Evolutionary conservation across 352 stramenopile genomes (phyloP).

Genomic region (Pythium pyrilobum): DNA sequence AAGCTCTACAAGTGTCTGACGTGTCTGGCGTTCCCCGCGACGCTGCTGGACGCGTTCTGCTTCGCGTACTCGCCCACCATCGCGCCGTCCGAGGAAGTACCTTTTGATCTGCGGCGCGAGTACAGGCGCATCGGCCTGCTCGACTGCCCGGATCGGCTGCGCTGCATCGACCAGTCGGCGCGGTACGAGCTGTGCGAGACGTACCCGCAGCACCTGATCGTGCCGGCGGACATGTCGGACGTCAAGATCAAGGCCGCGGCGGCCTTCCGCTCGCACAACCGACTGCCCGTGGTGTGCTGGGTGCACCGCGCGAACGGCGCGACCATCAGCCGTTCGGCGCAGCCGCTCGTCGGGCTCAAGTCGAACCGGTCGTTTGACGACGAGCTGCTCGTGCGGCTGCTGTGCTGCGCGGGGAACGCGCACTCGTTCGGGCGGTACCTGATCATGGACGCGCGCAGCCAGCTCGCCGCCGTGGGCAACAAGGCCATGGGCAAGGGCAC

Average conservation of each 20-base stretch:
- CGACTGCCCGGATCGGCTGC: constrained; percentile 48
- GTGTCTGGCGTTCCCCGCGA: constrained; percentile 66
- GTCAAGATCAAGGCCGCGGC: constrained; percentile 71
- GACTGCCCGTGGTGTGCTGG: constrained; percentile 74
- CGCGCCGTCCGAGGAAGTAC: constrained; percentile 66
- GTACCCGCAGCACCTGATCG: constrained; percentile 93
- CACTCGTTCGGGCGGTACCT: constrained; percentile 50
- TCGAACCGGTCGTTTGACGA: constrained; percentile 71
- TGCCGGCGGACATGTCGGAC: constrained; percentile 90
- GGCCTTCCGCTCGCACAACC: constrained; percentile 62
- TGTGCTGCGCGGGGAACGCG: constrained; percentile 59
- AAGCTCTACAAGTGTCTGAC: constrained; percentile 76
- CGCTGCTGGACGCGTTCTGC: constrained; percentile 75
- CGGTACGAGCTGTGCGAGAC: constrained; percentile 90
- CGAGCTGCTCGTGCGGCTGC: constrained; percentile 61
- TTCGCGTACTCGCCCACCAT: constrained; percentile 70
- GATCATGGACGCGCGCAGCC: constrained; percentile 81
- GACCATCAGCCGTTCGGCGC: constrained; percentile 76
- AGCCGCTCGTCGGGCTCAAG: constrained; percentile 78
- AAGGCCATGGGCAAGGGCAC: constrained; percentile 94
- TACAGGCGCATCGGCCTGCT: constrained; percentile 78
- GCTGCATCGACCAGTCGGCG: constrained; percentile 71
- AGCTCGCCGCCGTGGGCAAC: constrained; percentile 82
- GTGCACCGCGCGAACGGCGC: constrained; percentile 65
- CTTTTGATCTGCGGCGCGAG: constrained; percentile 75